These are phyloP conservation scores for Phytophthora ramorum DNA, from an alignment of 352 stramenopile genomes.

Conservation along the genomic window DNA sequence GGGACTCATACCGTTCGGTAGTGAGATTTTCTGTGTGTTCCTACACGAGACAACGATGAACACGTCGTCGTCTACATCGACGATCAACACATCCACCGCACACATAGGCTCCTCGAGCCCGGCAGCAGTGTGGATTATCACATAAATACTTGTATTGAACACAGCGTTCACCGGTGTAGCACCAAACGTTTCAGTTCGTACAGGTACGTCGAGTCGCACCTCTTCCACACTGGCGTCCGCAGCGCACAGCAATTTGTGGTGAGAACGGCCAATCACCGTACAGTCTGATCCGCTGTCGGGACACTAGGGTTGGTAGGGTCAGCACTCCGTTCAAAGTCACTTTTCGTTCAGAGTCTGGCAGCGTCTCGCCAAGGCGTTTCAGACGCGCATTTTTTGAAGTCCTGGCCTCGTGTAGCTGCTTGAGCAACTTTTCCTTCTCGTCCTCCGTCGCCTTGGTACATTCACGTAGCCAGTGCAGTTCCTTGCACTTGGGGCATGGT, in stretches of 20 bases:
- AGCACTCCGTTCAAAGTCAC: slow-evolving; percentile 14
- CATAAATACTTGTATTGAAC: background rate
- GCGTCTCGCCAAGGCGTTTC: slow-evolving; percentile 7
- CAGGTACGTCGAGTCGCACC: background rate
- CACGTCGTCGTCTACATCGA: slow-evolving; percentile 11
- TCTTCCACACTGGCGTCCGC: background rate
- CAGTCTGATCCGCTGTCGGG: slow-evolving; percentile 14
- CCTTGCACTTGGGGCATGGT: background rate
- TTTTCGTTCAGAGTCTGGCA: background rate
- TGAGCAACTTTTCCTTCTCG: background rate
- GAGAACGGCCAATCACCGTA: slow-evolving; percentile 6
- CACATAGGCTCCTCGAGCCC: slow-evolving; percentile 3
- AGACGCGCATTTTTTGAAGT: background rate
- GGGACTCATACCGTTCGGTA: too few relatives aligned
- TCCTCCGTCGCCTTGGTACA: background rate
- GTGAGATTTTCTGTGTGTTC: too few relatives aligned
- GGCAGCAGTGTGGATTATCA: slow-evolving; percentile 18
- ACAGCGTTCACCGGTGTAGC: background rate
- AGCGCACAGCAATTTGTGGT: background rate
- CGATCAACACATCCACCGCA: background rate
- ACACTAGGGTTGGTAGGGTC: slow-evolving; percentile 5
- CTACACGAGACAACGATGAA: slow-evolving; percentile 30
- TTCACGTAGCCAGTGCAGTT: background rate
- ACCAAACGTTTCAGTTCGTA: slow-evolving; percentile 7
- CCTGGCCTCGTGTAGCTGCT: background rate